Conservation (phyloP, 2,329 filamentous ascomycete genomes). For the Fonsecaea erecta region DNA sequence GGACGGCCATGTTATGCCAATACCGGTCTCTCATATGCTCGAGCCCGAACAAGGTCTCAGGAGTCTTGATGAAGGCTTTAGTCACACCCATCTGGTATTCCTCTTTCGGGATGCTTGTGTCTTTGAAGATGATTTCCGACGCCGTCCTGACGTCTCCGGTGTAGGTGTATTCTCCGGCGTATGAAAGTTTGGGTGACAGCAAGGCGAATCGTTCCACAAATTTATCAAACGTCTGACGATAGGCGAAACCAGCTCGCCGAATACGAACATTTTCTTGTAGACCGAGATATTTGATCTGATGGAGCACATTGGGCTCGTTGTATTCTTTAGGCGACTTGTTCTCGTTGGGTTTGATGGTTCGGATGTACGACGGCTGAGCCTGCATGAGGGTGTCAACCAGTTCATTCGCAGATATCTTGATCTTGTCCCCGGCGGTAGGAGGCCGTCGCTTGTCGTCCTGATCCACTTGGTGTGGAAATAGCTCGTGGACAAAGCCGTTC, state of each 20-base stretch:
- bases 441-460: conserved; percentile 94
- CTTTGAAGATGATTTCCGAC: conserved; percentile 89
- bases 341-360: conserved; percentile 99
- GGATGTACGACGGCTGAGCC: conserved; percentile 94
- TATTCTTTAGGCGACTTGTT: conserved; percentile 96
- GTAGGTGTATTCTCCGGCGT: conserved; percentile 97
- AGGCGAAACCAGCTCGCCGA: conserved; percentile 92
- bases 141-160: conserved; percentile 84
- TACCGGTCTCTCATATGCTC: conserved; percentile 98
- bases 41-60: conserved; percentile 92
- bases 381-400: conserved; percentile 96
- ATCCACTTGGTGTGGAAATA: conserved; percentile 93
- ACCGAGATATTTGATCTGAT: conserved; percentile 98
- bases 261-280: conserved; percentile 99
- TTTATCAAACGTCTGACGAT: conserved; percentile 95
- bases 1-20: conserved; percentile 99
- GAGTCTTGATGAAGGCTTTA: conserved; percentile 97
- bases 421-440: conserved; percentile 94
- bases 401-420: conserved; percentile 91
- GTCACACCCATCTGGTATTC: conserved; percentile 97
- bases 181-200: conserved; percentile 89
- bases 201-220: conserved; percentile 98
- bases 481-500: conserved; percentile 81
- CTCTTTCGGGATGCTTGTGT: conserved; percentile 91
- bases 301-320: conserved; percentile 86